phyloP scores from a whole-genome alignment of 2,329 filamentous ascomycete species.

The Colletotrichum incanum region DNA sequence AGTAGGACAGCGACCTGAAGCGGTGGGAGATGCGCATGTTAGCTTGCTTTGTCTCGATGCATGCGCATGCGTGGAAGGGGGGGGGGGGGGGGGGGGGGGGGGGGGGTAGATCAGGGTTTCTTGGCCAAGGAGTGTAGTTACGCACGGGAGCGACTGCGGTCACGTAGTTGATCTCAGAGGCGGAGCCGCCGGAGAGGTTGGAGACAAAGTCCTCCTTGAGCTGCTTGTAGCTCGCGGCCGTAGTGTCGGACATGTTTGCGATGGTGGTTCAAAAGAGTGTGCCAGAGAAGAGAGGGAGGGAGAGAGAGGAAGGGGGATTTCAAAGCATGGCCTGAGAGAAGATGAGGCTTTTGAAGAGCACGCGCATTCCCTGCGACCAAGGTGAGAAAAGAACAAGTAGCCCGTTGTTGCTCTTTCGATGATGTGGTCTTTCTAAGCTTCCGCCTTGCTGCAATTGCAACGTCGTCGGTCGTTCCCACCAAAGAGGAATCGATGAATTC shows the following conservation, averaged over 20 bases:
- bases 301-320: background rate
- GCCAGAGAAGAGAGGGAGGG: background rate
- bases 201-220: constrained; percentile 97
- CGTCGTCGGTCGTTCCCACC: constrained; percentile 5
- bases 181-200: constrained; percentile 85
- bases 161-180: constrained; percentile 89
- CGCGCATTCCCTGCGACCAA: too few species aligned
- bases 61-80: constrained; percentile 16
- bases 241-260: constrained; percentile 54
- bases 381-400: constrained; percentile 12
- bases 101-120: constrained; percentile 10
- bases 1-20: constrained; percentile 83
- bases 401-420: constrained; percentile 3
- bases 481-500: background rate
- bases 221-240: constrained; percentile 81
- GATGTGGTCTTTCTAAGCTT: background rate
- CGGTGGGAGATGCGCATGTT: constrained; percentile 43
- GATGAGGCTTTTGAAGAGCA: background rate
- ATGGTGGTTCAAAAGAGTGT: constrained; percentile 8
- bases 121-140: constrained; percentile 42
- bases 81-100: constrained; percentile 24
- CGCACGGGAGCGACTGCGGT: constrained; percentile 88
- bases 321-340: constrained; percentile 5
- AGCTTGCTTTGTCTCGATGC: constrained; percentile 41
- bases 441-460: constrained; percentile 11